Evolutionary conservation across 2,329 filamentous ascomycete species (phyloP), one percentile per base, ranked within the genome.

Genomic region (Pseudonectria foliicola): DNA sequence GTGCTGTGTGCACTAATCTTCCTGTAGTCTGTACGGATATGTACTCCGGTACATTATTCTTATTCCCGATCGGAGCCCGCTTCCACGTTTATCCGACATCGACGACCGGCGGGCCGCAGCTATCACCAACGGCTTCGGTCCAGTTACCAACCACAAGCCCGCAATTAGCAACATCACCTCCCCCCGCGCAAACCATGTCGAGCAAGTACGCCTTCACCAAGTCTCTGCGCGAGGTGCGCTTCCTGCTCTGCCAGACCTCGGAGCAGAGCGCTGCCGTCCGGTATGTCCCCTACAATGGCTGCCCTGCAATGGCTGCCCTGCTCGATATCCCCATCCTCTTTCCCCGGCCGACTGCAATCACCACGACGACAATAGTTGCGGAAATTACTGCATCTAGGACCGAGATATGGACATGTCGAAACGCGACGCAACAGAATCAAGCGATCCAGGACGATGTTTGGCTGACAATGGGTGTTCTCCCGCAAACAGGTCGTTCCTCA

Each of bases 231-330:
- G 92, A 98, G 75, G 75, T 98, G 61, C 85, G 92, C 61, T 98
- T 98, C 70, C 75, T 94, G 55, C 90, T 96, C 70, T 96, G 92
- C 73, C 90, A 96, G 68, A 89, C 86, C 34, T 85, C 84, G 48
- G 84, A 94, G 61, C 81, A 87, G 60, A 95, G 90, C 71, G 84
- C 86, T 55, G 81, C 86, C 45, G 82, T 85, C 46, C 81, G 92
- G 92, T 94, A 71, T 57, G 73, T 64, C 33, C 36, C 27, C 16
- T 30, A n/a, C 12, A 23, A 13, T 13, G 18, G 11, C 18, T 14
- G 26, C 14, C 23, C n/a, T n/a, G n/a, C n/a, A n/a, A n/a, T n/a
- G n/a, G 10, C 6, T 29, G 30, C 18, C 8, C 15, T 15, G 16
- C 13, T 13, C 5, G 5, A 21, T 21, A 21, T 21, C 18, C 8